A percentile compares a stretch with the other conserved stretches of the same genome.
Evolutionary conservation across 495 filamentous ascomycete genomes (phyloP).

Genomic region (Chaetomidium leptoderma): DNA sequence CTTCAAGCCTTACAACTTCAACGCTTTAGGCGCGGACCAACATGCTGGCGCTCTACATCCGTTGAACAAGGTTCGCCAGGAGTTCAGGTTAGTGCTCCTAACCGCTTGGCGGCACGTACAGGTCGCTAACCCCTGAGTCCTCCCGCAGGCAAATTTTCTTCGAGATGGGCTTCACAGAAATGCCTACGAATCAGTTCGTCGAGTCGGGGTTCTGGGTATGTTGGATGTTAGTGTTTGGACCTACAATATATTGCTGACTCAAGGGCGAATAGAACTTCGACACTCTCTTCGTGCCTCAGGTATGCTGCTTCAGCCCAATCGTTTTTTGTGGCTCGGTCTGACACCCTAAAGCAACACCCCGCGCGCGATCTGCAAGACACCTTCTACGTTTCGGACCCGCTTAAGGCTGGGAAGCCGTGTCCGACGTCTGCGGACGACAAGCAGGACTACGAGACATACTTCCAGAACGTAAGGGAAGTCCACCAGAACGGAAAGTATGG

Average conservation of each 20-base stretch:
- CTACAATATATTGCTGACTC: slow-evolving; percentile 56
- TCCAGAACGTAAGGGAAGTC: slow-evolving; percentile 75
- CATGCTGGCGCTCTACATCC: slow-evolving; percentile 86
- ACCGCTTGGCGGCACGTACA: background rate
- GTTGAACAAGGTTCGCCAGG: slow-evolving; percentile 86
- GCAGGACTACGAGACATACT: slow-evolving; percentile 78
- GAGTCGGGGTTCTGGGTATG: slow-evolving; percentile 84
- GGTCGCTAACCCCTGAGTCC: background rate
- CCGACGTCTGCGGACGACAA: slow-evolving; percentile 54
- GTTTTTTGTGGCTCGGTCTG: background rate
- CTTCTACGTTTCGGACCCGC: slow-evolving; percentile 93
- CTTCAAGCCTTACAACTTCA: slow-evolving; percentile 98
- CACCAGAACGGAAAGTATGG: slow-evolving; percentile 85
- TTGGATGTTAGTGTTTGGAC: slow-evolving; percentile 41
- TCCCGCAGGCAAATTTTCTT: slow-evolving; percentile 84
- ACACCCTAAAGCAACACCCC: slow-evolving; percentile 65
- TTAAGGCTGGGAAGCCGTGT: slow-evolving; percentile 67
- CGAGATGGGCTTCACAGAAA: slow-evolving; percentile 82
- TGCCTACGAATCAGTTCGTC: slow-evolving; percentile 75
- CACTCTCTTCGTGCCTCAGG: slow-evolving; percentile 88
- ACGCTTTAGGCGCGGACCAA: slow-evolving; percentile 75
- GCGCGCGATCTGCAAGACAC: slow-evolving; percentile 96
- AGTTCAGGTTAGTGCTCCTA: slow-evolving; percentile 53
- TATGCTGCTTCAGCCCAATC: background rate
- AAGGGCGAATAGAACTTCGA: slow-evolving; percentile 67